Evolutionary conservation across 805 yeast species (phyloP).

Genomic region (Wickerhamomyces pijperi): DNA sequence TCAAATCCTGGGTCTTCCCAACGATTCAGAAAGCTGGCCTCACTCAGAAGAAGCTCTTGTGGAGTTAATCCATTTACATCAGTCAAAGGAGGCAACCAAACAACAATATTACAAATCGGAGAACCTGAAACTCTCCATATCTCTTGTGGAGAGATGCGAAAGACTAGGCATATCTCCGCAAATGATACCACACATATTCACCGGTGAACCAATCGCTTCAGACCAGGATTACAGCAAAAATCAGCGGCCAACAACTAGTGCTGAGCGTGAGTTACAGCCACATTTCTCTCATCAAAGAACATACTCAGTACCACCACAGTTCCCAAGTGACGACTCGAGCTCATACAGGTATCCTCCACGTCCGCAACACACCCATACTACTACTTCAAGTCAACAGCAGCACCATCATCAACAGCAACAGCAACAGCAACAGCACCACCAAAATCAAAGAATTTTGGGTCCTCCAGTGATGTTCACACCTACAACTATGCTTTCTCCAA

Average conservation of each 20-base stretch:
- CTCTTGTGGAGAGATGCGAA: conserved; percentile 50
- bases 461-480: background rate
- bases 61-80: conserved; percentile 15
- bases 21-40: conserved; percentile 11
- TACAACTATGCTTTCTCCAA: background rate
- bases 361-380: too few relatives aligned
- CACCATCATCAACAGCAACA: too few relatives aligned
- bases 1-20: background rate
- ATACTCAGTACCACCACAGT: conserved; percentile 4
- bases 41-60: conserved; percentile 14
- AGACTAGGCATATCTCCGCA: conserved; percentile 52
- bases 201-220: conserved; percentile 19
- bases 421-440: too few relatives aligned
- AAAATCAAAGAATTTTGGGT: background rate
- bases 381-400: too few relatives aligned
- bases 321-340: background rate
- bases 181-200: conserved; percentile 51
- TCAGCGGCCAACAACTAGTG: too few relatives aligned
- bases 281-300: conserved; percentile 1
- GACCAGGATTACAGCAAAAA: conserved; percentile 5
- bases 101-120: conserved; percentile 71
- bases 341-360: conserved; percentile 1
- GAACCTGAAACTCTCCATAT: conserved; percentile 43
- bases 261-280: too few relatives aligned
- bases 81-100: conserved; percentile 70